Evolutionary conservation across 495 filamentous ascomycete species (phyloP).

Genomic region (Neurospora hispaniola): DNA sequence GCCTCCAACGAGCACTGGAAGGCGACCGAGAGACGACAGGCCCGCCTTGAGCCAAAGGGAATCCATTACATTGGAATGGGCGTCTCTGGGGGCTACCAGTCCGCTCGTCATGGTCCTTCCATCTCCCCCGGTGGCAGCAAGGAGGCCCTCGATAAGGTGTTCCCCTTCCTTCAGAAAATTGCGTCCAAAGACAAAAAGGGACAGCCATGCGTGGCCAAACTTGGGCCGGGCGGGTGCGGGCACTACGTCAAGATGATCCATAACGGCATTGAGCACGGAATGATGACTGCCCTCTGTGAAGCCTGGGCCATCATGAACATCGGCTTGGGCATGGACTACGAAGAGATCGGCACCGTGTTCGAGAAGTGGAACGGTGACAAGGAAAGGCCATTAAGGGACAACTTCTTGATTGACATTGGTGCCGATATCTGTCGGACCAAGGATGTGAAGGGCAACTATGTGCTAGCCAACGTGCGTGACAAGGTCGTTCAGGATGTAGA

Average conservation of each 20-base stretch:
- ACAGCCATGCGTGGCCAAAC: constrained; percentile 49
- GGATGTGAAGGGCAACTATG: constrained; percentile 33
- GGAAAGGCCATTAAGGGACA: constrained; percentile 45
- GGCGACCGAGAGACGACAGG: constrained; percentile 56
- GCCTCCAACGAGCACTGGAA: constrained; percentile 61
- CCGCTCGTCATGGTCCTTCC: constrained; percentile 38
- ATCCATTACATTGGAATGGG: constrained; percentile 29
- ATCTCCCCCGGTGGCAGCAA: constrained; percentile 29
- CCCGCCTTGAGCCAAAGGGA: constrained; percentile 31
- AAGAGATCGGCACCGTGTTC: constrained; percentile 53
- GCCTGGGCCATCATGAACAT: constrained; percentile 55
- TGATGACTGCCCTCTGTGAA: constrained; percentile 43
- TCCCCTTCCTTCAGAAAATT: constrained; percentile 46
- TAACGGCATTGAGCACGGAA: constrained; percentile 67
- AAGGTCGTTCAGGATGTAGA: constrained; percentile 69
- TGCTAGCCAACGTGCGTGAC: constrained; percentile 57
- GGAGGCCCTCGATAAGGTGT: background rate
- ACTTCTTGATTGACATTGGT: constrained; percentile 54
- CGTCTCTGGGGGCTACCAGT: constrained; percentile 55
- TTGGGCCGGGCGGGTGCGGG: constrained; percentile 53
- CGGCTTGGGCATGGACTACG: constrained; percentile 48
- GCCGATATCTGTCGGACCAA: constrained; percentile 45
- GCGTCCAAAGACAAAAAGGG: constrained; percentile 50
- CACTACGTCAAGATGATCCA: constrained; percentile 75
- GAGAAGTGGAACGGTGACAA: constrained; percentile 44